These are phyloP conservation scores for Xylaria cubensis DNA, from an alignment of 495 filamentous ascomycete species.

Conservation along the genomic window DNA sequence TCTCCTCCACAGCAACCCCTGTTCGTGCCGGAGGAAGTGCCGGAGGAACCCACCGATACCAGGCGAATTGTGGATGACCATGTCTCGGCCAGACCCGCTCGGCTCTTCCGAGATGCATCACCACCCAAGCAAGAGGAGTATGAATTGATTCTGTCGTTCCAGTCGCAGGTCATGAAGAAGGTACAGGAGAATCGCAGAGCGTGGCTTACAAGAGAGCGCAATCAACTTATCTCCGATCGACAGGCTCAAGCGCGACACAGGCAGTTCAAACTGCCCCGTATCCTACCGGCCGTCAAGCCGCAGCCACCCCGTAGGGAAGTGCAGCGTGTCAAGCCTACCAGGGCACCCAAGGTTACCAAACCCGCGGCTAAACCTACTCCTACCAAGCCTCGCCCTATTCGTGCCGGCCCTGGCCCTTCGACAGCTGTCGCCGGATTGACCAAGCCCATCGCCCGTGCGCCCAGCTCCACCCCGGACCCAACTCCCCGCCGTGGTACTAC, in stretches of 20 bases:
- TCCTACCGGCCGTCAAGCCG: conserved; percentile 52
- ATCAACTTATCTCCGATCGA: conserved; percentile 61
- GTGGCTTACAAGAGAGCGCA: conserved; percentile 70
- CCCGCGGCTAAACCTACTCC: conserved; percentile 18
- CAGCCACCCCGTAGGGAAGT: conserved; percentile 39
- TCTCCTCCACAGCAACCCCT: conserved; percentile 51
- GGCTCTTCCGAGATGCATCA: conserved; percentile 58
- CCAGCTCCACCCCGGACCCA: conserved; percentile 52
- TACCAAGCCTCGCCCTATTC: conserved; percentile 36
- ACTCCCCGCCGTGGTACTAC: conserved; percentile 47
- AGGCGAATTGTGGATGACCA: conserved; percentile 69
- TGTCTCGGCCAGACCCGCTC: conserved; percentile 66
- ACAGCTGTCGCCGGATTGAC: conserved; percentile 42
- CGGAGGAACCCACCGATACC: conserved; percentile 48
- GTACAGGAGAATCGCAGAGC: conserved; percentile 64
- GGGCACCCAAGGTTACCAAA: conserved; percentile 55
- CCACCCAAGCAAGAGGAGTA: conserved; percentile 77
- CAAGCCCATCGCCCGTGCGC: conserved; percentile 34
- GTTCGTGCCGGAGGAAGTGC: conserved; percentile 44
- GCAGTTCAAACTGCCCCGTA: conserved; percentile 42
- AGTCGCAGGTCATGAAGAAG: conserved; percentile 65
- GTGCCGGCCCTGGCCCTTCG: conserved; percentile 43
- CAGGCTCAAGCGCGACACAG: conserved; percentile 40
- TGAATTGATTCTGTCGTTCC: conserved; percentile 68
- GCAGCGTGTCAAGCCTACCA: conserved; percentile 44